Conservation (phyloP, 1,139 yeast genomes). For the Debaryomycetaceae sp. region DNA sequence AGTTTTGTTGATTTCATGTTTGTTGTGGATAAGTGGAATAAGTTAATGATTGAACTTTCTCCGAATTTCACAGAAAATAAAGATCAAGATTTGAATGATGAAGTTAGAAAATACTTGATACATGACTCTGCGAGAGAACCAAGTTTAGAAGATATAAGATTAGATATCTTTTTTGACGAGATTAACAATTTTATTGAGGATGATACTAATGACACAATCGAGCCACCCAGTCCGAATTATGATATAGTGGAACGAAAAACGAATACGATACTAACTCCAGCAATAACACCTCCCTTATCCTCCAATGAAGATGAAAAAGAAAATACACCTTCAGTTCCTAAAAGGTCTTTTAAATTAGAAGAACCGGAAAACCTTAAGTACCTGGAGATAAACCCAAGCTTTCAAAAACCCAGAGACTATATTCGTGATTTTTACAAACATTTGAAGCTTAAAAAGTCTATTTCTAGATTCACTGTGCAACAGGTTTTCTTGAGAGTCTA, state of each 20-base stretch:
- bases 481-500: slow-evolving; percentile 72
- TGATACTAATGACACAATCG: slow-evolving; percentile 1
- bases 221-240: slow-evolving; percentile 9
- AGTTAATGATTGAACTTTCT: slow-evolving; percentile 33
- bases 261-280: background rate
- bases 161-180: slow-evolving; percentile 25
- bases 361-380: slow-evolving; percentile 2
- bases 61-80: slow-evolving; percentile 21
- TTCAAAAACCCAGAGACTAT: slow-evolving; percentile 20
- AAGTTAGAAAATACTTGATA: slow-evolving; percentile 23
- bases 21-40: slow-evolving; percentile 43
- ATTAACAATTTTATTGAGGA: slow-evolving; percentile 7
- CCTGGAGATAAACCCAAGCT: slow-evolving; percentile 1
- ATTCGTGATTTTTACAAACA: slow-evolving; percentile 26
- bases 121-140: slow-evolving; percentile 14
- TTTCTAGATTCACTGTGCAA: slow-evolving; percentile 62
- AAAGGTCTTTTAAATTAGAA: background rate
- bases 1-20: slow-evolving; percentile 34
- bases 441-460: slow-evolving; percentile 27
- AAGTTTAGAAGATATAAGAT: slow-evolving; percentile 19
- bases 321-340: background rate
- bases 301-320: slow-evolving; percentile 7
- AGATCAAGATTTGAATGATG: slow-evolving; percentile 31
- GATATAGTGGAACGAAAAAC: slow-evolving; percentile 4
- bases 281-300: slow-evolving; percentile 6